Evolutionary conservation across 345 rosid species (phyloP), one percentile per base, ranked within the genome.

Genomic region (Abelmoschus esculentus): DNA sequence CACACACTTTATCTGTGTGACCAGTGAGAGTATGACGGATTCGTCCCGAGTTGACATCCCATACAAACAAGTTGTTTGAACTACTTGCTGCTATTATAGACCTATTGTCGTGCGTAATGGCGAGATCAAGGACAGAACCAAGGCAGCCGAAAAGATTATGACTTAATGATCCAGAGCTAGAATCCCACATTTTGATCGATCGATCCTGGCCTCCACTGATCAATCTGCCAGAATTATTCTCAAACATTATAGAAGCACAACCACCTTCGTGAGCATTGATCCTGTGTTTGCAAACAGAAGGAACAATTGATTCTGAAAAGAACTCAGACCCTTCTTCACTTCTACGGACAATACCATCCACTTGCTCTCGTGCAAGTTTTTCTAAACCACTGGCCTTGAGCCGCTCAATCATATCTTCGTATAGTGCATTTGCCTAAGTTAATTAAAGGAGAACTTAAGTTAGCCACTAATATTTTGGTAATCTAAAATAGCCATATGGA

Each of bases 231-330:
- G 99, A 90, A 76, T 88, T 87, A 80, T 79, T 80, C 77, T 95
- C 96, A 72, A 90, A 91, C 65, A 89, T 15, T 69, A 91, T 83
- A 69, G 96, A 77, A 54, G 96, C 96, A 77, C 98, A 95, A 53
- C 96, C 96, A 81, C 97, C 96, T 71, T 91, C 96, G 73, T 95
- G 99, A 76, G 96, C 98, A 72, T 78, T 80, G 74, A 88, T 90
- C 76, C 86, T 84, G 75, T 90, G 82, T 70, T 80, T 85, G 86
- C 98, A 91, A 32, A 80, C 64, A 70, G 98, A 80, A n/a, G 96
- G 92, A 78, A 87, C 57, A 13, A 78, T 80, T 13, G 96, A 87
- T 72, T 95, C 98, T 18, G 81, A 79, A 78, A 90, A 91, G 74
- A 73, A 80, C 79, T 91, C 96, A 6, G 97, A 92, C 66, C 98